phyloP scores from a whole-genome alignment of 139 green algal species.

The Bryopsis sp. region DNA sequence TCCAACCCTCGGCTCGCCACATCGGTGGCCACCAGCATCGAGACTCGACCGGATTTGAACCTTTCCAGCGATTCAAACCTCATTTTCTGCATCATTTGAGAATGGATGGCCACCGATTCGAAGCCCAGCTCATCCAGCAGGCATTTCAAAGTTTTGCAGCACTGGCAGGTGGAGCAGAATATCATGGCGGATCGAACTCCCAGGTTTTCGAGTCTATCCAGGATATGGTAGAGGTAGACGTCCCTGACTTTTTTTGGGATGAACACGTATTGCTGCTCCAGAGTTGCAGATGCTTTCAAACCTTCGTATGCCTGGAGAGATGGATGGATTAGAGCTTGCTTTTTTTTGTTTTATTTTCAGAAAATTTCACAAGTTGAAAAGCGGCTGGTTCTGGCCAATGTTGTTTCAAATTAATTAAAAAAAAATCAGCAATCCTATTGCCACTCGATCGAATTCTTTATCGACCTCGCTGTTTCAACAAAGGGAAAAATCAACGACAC shows the following conservation, averaged over 20 bases:
- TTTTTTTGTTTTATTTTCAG: too few relatives aligned
- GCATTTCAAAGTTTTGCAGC: conserved; percentile 47
- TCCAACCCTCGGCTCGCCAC: conserved; percentile 88
- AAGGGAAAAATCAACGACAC: too few relatives aligned
- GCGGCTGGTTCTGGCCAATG: background rate
- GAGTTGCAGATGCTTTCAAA: conserved; percentile 63
- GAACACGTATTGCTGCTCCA: conserved; percentile 89
- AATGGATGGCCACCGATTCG: conserved; percentile 48
- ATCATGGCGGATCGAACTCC: conserved; percentile 78
- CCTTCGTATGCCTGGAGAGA: conserved; percentile 72
- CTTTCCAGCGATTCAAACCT: conserved; percentile 59
- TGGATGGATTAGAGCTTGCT: background rate
- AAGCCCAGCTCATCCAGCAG: conserved; percentile 74
- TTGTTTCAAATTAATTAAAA: too few relatives aligned
- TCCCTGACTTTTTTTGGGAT: conserved; percentile 92
- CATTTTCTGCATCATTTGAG: conserved; percentile 58
- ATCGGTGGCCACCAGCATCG: conserved; percentile 81
- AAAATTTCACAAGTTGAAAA: too few relatives aligned
- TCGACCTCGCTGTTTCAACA: too few relatives aligned
- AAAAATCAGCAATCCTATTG: too few relatives aligned
- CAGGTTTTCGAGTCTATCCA: conserved; percentile 44
- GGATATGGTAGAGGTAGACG: conserved; percentile 88
- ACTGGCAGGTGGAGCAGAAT: conserved; percentile 76
- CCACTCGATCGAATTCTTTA: too few relatives aligned
- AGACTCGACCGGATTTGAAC: conserved; percentile 56